phyloP scores from a whole-genome alignment of 73 alveolate species.

The Tetrahymena malaccensis region DNA sequence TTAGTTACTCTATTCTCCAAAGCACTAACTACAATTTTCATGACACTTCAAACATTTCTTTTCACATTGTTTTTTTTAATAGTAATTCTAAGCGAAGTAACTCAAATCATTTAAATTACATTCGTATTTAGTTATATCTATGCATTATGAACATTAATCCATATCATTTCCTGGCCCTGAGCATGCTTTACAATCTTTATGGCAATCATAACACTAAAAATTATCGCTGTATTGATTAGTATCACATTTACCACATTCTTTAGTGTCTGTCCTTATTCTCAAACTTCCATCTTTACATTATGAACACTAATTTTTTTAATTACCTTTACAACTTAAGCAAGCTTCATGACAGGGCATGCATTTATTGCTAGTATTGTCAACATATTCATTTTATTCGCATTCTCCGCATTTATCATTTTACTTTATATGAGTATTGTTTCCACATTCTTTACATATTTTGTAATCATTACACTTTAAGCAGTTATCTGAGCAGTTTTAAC shows the following conservation, averaged over 20 bases:
- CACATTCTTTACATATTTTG: background rate
- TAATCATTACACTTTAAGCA: background rate
- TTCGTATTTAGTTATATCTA: background rate
- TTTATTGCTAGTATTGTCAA: background rate
- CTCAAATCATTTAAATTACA: background rate
- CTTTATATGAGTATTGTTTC: background rate
- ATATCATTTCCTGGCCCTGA: background rate
- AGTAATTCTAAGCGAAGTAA: background rate
- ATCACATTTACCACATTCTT: background rate
- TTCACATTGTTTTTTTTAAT: background rate
- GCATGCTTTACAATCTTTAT: background rate
- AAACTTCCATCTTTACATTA: background rate
- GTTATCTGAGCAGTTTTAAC: background rate
- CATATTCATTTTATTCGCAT: background rate
- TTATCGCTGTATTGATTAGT: background rate
- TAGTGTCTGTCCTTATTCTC: background rate
- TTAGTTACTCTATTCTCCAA: background rate
- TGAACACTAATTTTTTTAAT: background rate
- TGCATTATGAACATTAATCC: background rate
- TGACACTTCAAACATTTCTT: background rate
- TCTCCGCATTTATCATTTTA: background rate
- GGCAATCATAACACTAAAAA: background rate
- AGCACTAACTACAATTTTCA: background rate
- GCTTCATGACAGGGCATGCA: background rate
- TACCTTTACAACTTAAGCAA: background rate